Conservation (phyloP, 2,329 filamentous ascomycete genomes). For the Nigrospora osmanthi region DNA sequence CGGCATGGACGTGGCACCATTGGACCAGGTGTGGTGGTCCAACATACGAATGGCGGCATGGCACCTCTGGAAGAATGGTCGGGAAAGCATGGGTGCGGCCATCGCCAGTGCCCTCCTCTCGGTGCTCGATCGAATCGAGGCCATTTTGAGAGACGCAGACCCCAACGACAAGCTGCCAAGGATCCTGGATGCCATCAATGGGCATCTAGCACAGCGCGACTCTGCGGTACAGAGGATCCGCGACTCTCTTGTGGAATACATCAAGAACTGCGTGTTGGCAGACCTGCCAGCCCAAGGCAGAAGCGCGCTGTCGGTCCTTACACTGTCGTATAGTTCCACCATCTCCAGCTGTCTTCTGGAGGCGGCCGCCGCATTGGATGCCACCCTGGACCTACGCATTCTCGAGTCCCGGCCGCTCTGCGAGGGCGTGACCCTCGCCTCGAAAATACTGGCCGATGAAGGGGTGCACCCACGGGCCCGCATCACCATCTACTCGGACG, state of each 20-base stretch:
- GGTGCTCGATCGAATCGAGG: conserved; percentile 32
- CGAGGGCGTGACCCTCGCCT: conserved; percentile 53
- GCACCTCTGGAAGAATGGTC: conserved; percentile 57
- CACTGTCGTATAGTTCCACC: conserved; percentile 56
- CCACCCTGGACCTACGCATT: conserved; percentile 46
- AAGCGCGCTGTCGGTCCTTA: conserved; percentile 41
- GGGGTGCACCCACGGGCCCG: conserved; percentile 14
- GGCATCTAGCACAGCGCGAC: conserved; percentile 10
- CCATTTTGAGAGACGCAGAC: conserved; percentile 10
- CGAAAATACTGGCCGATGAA: conserved; percentile 19
- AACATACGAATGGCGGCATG: conserved; percentile 49
- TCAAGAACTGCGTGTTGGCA: conserved; percentile 14
- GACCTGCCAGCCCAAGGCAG: neutral
- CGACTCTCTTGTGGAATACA: conserved; percentile 23
- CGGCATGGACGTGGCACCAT: conserved; percentile 17
- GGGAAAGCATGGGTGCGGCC: conserved; percentile 58
- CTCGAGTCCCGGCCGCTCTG: conserved; percentile 61
- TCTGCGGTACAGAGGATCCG: conserved; percentile 19
- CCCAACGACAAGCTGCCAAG: conserved; percentile 14
- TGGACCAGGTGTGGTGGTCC: conserved; percentile 42
- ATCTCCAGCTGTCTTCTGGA: conserved; percentile 41
- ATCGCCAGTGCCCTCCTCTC: conserved; percentile 43
- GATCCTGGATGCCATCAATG: conserved; percentile 14
- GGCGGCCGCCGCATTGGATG: conserved; percentile 23
- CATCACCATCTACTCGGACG: conserved; percentile 47